phyloP scores from a whole-genome alignment of 1,284 basidiomycete genomes.

The Kwoniella shivajii region DNA sequence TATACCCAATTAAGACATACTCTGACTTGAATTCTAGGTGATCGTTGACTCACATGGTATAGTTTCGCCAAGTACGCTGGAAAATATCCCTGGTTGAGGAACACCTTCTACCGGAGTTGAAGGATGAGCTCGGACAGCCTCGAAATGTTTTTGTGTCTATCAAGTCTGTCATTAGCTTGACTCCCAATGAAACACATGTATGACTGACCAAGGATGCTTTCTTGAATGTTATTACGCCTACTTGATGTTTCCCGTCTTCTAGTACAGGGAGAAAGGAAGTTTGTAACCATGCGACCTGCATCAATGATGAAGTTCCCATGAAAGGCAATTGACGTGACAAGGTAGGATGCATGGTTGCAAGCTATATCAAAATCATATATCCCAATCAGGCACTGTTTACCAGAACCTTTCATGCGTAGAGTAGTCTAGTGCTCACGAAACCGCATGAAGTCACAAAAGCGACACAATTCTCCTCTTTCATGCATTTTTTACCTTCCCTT shows the following conservation, averaged over 20 bases:
- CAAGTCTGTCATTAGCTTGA: slow-evolving; percentile 18
- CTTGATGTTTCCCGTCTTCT: slow-evolving; percentile 4
- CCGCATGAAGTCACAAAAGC: slow-evolving; percentile 29
- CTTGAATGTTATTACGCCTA: slow-evolving; percentile 33
- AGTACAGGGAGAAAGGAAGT: slow-evolving; percentile 22
- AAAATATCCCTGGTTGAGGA: too few relatives aligned
- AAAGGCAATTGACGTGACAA: slow-evolving; percentile 21
- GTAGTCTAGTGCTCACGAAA: too few relatives aligned
- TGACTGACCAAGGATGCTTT: slow-evolving; percentile 21
- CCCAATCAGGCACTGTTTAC: neutral
- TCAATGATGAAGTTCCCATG: slow-evolving; percentile 26
- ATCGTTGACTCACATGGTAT: slow-evolving; percentile 19
- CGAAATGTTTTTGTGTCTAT: too few relatives aligned
- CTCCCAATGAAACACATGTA: slow-evolving; percentile 1
- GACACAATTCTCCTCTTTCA: slow-evolving; percentile 24
- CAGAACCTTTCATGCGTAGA: neutral
- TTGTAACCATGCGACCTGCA: slow-evolving; percentile 32
- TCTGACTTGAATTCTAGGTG: neutral
- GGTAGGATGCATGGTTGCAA: slow-evolving; percentile 35
- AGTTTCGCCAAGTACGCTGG: slow-evolving; percentile 15
- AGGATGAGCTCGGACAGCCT: too few relatives aligned
- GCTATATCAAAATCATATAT: slow-evolving; percentile 3
- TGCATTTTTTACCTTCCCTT: slow-evolving; percentile 21
- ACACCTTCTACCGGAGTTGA: too few relatives aligned
- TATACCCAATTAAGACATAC: neutral